Percentiles rank a stretch among this genome's conserved stretches.
phyloP scores from a whole-genome alignment of 257 asterid genomes.

The Jaltomata sinuosa region DNA sequence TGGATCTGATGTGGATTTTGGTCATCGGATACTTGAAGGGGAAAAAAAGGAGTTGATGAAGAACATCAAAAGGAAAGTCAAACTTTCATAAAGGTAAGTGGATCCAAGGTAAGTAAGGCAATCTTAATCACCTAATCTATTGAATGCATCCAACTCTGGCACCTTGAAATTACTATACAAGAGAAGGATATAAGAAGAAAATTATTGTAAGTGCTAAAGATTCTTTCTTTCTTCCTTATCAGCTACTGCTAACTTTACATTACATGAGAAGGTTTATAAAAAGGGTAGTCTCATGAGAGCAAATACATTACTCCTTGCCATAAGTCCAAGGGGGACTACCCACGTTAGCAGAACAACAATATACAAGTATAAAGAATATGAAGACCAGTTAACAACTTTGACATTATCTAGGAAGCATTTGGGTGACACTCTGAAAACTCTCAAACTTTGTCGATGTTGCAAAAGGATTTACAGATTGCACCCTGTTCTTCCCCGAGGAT shows the following conservation, averaged over 20 bases:
- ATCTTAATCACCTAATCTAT: neutral
- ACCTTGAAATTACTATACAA: neutral
- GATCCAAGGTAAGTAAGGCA: no score
- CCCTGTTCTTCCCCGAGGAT: conserved; percentile 15
- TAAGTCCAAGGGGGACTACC: neutral
- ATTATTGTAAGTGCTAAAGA: neutral
- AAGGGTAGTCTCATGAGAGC: neutral
- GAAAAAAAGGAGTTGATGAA: neutral
- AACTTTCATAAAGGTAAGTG: neutral
- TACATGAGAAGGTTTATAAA: neutral
- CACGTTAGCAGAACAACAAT: neutral
- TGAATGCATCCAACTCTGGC: neutral
- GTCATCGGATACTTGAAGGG: neutral
- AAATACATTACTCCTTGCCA: neutral
- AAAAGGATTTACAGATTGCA: conserved; percentile 18
- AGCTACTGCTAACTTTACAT: neutral
- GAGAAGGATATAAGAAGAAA: neutral
- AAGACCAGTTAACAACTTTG: neutral
- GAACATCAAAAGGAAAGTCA: neutral
- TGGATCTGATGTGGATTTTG: neutral
- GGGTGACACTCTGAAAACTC: conserved; percentile 18
- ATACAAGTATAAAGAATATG: neutral
- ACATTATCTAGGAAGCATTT: conserved; percentile 61
- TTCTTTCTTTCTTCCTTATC: neutral
- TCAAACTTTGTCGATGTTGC: conserved; percentile 15